Conservation (phyloP, 2,329 filamentous ascomycete genomes). For the Chrysosporium keratinophilum region DNA sequence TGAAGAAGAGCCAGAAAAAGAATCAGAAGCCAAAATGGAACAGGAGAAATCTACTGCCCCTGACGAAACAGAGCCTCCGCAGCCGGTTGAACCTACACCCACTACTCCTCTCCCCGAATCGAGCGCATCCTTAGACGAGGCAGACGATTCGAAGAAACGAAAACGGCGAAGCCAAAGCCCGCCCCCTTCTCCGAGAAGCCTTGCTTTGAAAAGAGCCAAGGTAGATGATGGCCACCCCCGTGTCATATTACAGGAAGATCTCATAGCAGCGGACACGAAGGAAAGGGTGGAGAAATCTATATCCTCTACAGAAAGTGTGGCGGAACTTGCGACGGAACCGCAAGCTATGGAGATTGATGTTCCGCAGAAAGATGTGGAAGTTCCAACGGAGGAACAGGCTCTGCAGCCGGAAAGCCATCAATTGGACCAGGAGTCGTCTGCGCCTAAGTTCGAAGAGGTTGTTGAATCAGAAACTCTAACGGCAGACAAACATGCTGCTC, state of each 20-base stretch:
- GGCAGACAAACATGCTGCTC: background rate
- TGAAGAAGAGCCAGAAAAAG: background rate
- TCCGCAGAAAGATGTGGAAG: background rate
- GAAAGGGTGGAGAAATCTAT: background rate
- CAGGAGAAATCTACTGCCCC: too few species aligned
- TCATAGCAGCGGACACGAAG: conserved; percentile 1
- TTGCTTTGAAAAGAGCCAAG: conserved; percentile 47
- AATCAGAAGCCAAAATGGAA: conserved; percentile 16
- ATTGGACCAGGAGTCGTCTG: background rate
- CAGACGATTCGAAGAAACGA: conserved; percentile 52
- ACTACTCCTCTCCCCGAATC: conserved; percentile 22
- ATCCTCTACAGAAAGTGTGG: background rate
- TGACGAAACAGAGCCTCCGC: conserved; percentile 20
- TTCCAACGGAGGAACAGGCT: background rate
- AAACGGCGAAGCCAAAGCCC: conserved; percentile 58
- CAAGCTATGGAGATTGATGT: conserved; percentile 5
- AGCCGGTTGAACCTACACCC: conserved; percentile 12
- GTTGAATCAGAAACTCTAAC: background rate
- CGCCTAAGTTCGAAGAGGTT: background rate
- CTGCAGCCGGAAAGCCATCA: background rate
- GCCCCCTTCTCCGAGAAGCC: conserved; percentile 44
- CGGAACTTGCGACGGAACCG: background rate
- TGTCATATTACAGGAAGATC: conserved; percentile 26
- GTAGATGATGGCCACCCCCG: conserved; percentile 27
- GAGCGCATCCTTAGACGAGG: conserved; percentile 25